Percentiles rank a stretch among this genome's conserved stretches.
Evolutionary conservation across 306 rosid genomes (phyloP).

Genomic region (Lithocarpus polystachyus): DNA sequence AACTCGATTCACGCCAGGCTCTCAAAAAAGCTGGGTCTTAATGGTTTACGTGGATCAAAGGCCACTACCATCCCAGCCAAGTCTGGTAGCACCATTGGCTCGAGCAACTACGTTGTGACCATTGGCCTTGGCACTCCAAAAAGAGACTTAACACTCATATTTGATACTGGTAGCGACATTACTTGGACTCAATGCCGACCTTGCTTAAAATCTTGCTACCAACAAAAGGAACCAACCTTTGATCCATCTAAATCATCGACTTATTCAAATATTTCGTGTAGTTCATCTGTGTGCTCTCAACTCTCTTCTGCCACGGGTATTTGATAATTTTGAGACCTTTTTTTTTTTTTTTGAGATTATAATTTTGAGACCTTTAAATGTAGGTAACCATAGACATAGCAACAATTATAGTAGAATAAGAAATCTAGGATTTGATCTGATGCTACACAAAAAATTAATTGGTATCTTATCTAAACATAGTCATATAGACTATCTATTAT

Average conservation of each 20-base stretch:
- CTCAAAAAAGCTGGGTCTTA: background rate
- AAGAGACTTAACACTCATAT: slow-evolving; percentile 43
- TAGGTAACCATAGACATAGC: no score
- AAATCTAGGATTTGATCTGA: no score
- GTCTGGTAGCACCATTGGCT: slow-evolving; percentile 47
- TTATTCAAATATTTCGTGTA: slow-evolving; percentile 49
- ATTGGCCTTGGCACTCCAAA: slow-evolving; percentile 66
- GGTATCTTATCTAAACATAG: background rate
- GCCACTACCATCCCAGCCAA: slow-evolving; percentile 40
- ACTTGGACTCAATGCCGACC: slow-evolving; percentile 88
- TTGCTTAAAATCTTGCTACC: slow-evolving; percentile 46
- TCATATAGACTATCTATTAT: background rate
- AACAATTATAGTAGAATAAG: no score
- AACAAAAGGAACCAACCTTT: slow-evolving; percentile 48
- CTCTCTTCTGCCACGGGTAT: slow-evolving; percentile 53
- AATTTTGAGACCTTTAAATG: background rate
- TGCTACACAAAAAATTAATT: no score
- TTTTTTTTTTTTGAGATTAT: no score
- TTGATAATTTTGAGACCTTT: background rate
- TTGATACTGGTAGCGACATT: slow-evolving; percentile 71
- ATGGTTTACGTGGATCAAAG: background rate
- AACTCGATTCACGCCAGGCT: slow-evolving; percentile 3
- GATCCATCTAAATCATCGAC: slow-evolving; percentile 44
- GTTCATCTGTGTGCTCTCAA: slow-evolving; percentile 36
- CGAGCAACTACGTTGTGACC: slow-evolving; percentile 57